Conservation (phyloP, 2,329 filamentous ascomycete species). For the Calonectria pauciramosa region DNA sequence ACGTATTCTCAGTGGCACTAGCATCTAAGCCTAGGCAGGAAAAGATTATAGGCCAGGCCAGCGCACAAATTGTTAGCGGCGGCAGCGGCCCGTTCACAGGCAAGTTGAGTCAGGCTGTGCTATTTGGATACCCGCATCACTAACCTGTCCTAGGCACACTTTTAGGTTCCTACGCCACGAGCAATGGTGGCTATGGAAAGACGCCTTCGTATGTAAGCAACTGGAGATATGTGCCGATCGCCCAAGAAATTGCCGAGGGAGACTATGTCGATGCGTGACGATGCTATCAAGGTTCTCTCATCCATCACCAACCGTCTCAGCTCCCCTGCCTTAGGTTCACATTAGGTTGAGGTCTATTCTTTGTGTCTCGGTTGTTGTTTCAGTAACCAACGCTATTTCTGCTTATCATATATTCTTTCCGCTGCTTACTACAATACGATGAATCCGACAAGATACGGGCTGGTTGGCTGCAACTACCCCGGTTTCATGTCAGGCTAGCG, state of each 20-base stretch:
- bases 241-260: neutral
- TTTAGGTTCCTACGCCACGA: neutral
- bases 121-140: neutral
- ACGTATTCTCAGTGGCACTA: neutral
- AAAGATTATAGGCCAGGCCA: neutral
- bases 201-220: neutral
- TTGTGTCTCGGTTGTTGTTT: neutral
- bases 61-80: neutral
- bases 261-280: neutral
- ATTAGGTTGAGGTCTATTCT: neutral
- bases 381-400: neutral
- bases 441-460: neutral
- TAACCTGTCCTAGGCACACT: neutral
- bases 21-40: neutral
- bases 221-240: neutral
- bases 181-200: neutral
- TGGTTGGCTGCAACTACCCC: neutral
- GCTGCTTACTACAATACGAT: neutral
- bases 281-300: neutral
- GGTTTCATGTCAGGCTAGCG: neutral
- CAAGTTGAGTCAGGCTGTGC: neutral
- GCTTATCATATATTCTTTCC: neutral
- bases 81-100: neutral
- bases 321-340: neutral
- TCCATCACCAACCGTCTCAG: neutral